Evolutionary conservation across 2,329 filamentous ascomycete species (phyloP).

Genomic region (Coleophoma eucalyptorum): DNA sequence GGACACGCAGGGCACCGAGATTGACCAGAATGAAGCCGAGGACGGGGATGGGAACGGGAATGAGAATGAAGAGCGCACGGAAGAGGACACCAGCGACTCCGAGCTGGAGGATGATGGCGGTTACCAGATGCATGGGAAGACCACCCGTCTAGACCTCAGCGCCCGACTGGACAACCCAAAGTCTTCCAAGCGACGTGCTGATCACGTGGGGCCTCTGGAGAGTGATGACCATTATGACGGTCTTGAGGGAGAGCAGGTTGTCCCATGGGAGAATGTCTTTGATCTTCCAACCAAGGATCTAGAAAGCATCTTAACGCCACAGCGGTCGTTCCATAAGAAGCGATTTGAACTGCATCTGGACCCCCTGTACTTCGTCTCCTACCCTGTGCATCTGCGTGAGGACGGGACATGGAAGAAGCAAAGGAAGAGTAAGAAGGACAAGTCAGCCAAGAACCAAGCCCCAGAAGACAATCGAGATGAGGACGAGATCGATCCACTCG

Average conservation of each 20-base stretch:
- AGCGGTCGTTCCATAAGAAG: constrained; percentile 72
- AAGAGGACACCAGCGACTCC: constrained; percentile 27
- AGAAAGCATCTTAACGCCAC: constrained; percentile 75
- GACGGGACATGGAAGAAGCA: constrained; percentile 74
- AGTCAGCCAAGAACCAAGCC: constrained; percentile 29
- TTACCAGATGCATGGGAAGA: constrained; percentile 30
- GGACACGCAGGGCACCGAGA: constrained; percentile 26
- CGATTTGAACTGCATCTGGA: constrained; percentile 81
- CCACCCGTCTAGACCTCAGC: constrained; percentile 17
- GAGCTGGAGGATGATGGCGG: constrained; percentile 47
- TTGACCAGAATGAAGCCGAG: constrained; percentile 21
- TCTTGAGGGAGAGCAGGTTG: constrained; percentile 52
- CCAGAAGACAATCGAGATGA: constrained; percentile 16
- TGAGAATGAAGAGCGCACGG: constrained; percentile 18
- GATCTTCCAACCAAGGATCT: constrained; percentile 74
- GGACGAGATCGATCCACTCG: constrained; percentile 19
- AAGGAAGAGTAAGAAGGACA: constrained; percentile 35
- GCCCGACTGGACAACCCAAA: constrained; percentile 4
- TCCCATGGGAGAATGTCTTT: constrained; percentile 69
- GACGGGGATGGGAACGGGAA: constrained; percentile 12
- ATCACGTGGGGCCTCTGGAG: constrained; percentile 19
- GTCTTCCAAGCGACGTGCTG: constrained; percentile 5
- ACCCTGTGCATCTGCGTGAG: constrained; percentile 77
- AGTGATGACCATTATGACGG: constrained; percentile 43
- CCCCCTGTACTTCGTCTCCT: constrained; percentile 75